Evolutionary conservation across 106 monocot genomes (phyloP), one percentile per base, ranked within the genome.

Genomic region (Triglochin maritima): DNA sequence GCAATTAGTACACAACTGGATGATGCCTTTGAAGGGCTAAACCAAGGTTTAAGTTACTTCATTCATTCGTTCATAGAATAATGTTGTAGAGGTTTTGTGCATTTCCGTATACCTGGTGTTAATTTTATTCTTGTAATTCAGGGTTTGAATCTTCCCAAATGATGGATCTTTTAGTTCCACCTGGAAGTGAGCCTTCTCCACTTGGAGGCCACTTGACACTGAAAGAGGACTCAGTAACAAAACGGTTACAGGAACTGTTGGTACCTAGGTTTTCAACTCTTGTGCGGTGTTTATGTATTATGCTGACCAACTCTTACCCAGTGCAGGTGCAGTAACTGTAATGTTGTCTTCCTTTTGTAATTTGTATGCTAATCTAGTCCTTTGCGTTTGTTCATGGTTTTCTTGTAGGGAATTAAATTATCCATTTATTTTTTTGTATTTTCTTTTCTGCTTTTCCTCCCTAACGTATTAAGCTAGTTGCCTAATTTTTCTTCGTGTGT

Each of bases 21-120:
- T 74, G 81, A 83, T 70, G 86, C 80, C 29, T 91, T 98, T 50
- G 62, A 84, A 74, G 91, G 88, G 71, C 10, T 98, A 70, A 91
- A 91, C 79, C 85, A 88, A 78, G 88, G 96, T 96, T 74, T 11
- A 45, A 42, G 49, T 15, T 62, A 52, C 7, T 64, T 2, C 44
- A 9, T 60, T 9, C 6, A 29, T 29, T 29, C 29, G 29, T 29
- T 29, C 29, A 29, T 29, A 29, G 29, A 29, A 29, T 29, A 29
- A 29, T 29, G 29, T 29, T 29, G 29, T 29, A 29, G 29, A 29
- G 29, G 29, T 29, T 29, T 29, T 29, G 29, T 29, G 29, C 29
- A 29, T 29, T 29, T 29, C 29, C 1, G 29, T 29, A 29, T 29
- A 29, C 29, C 29, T 29, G 1, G 29, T 29, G 1, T 29, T 29